Evolutionary conservation across 2,329 filamentous ascomycete genomes (phyloP).

Genomic region (Nigrograna mackinnonii): DNA sequence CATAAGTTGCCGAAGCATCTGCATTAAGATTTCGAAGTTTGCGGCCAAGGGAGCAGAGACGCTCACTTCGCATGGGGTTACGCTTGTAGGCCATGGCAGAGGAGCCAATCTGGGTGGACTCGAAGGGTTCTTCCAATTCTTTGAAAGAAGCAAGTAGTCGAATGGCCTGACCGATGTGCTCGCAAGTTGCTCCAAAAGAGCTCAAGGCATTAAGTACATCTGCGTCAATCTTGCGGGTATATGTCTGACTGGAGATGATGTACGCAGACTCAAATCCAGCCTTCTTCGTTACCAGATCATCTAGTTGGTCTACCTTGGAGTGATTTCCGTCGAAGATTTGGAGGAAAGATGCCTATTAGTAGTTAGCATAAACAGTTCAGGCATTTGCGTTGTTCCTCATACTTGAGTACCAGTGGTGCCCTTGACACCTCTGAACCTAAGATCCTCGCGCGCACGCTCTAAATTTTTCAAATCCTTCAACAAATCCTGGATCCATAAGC

Average conservation of each 20-base stretch:
- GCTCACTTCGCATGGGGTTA: constrained; percentile 62
- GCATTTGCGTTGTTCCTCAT: constrained; percentile 1
- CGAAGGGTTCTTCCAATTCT: constrained; percentile 84
- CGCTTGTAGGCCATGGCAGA: constrained; percentile 67
- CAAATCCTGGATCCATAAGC: constrained; percentile 76
- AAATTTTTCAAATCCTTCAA: constrained; percentile 76
- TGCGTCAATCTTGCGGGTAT: constrained; percentile 81
- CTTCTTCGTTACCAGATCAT: constrained; percentile 67
- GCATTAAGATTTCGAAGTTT: constrained; percentile 58
- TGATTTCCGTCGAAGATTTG: constrained; percentile 67
- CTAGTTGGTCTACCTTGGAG: constrained; percentile 63
- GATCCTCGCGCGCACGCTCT: constrained; percentile 67
- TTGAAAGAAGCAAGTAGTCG: constrained; percentile 75
- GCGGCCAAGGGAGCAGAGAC: constrained; percentile 62
- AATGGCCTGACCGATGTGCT: constrained; percentile 75
- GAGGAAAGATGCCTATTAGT: constrained; percentile 69
- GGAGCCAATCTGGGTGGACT: constrained; percentile 65
- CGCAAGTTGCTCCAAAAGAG: constrained; percentile 77
- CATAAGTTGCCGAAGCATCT: constrained; percentile 67
- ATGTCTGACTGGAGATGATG: constrained; percentile 72
- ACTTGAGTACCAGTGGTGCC: constrained; percentile 48
- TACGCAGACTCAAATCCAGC: constrained; percentile 66
- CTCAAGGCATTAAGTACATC: constrained; percentile 79
- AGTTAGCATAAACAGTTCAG: no score
- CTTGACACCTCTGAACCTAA: constrained; percentile 71